Base-by-base conservation (phyloP, 2,329 filamentous ascomycete species). In the Botrytis deweyae region DNA sequence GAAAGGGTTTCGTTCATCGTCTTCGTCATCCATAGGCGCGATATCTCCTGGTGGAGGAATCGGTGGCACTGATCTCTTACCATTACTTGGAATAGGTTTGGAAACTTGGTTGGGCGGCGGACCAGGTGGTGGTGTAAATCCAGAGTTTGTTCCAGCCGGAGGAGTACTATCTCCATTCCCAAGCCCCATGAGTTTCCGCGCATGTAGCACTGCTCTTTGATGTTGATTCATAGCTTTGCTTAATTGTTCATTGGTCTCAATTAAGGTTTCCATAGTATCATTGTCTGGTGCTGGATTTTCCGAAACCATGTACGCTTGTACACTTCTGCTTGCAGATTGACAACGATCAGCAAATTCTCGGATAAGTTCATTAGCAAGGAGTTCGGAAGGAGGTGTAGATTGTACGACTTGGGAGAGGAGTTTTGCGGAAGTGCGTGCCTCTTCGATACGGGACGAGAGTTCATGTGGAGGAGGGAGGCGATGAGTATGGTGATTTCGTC, bases 211-310 rank as follows among this genome's bases (percentile, higher is more conserved):
- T 16, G 94, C 92, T 72, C 94, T 90, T 82, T 97, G 93, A 82
- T 98, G 93, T 80, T 94, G 91, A 76, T 90, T 96, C 59, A 95
- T 86, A 0, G 95, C 91, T 63, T 93, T 89, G 75, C 93, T 93
- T 44, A 99, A 86, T 81, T 95, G 92, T 82, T 98, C 96, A 81
- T 97, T 97, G 22, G 94, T 96, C 82, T 98, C 94, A 80, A 99
- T 97, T 75, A 99, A 85, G 22, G 90, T 95, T 81, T 96, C 90
- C 88, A 98, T 94, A 1, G 95, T 98, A 78, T 97, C 92, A 79
- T 97, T 95, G 82, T 98, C 96, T 0, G 95, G 95, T 1, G 89
- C 81, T 0, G 95, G 95, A 80, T 93, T 88, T 73, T 92, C 90
- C 65, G 91, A 89, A 61, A 90, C 87, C 86, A 98, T 97, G 83